These are phyloP conservation scores for Crithidia sp. DNA, from an alignment of 208 protist genomes.

Conservation along the genomic window DNA sequence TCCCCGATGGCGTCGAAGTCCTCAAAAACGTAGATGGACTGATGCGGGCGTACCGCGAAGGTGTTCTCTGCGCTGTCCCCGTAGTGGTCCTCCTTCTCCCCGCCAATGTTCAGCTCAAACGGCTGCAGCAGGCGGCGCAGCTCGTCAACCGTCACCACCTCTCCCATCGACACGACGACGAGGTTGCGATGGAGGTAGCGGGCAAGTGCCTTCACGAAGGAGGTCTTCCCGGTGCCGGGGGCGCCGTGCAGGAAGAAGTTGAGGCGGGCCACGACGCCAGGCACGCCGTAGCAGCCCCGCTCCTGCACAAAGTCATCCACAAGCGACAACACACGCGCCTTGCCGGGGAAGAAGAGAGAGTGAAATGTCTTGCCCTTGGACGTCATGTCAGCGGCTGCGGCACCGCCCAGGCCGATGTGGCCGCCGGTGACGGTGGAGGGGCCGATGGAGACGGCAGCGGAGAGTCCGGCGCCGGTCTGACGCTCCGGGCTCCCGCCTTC, in stretches of 20 bases:
- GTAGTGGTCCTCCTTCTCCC: conserved; percentile 22
- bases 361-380: conserved; percentile 60
- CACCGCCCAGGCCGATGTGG: conserved; percentile 11
- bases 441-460: conserved; percentile 4
- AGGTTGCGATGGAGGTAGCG: conserved; percentile 70
- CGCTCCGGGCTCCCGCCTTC: neutral
- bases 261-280: conserved; percentile 70
- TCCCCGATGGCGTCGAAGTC: conserved; percentile 78
- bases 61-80: neutral
- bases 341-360: conserved; percentile 86
- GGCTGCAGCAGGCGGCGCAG: conserved; percentile 66
- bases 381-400: neutral
- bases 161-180: conserved; percentile 70
- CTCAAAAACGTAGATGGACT: conserved; percentile 85
- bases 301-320: conserved; percentile 71
- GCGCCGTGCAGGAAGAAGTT: conserved; percentile 89
- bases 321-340: conserved; percentile 62
- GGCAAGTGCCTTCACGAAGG: conserved; percentile 88
- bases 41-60: conserved; percentile 35
- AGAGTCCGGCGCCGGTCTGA: neutral
- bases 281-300: conserved; percentile 69
- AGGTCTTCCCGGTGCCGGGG: conserved; percentile 95
- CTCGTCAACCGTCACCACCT: conserved; percentile 68
- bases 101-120: conserved; percentile 29
- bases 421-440: conserved; percentile 12